Base-by-base conservation (phyloP, 2,329 filamentous ascomycete genomes). In the Aspergillus carbonarius region DNA sequence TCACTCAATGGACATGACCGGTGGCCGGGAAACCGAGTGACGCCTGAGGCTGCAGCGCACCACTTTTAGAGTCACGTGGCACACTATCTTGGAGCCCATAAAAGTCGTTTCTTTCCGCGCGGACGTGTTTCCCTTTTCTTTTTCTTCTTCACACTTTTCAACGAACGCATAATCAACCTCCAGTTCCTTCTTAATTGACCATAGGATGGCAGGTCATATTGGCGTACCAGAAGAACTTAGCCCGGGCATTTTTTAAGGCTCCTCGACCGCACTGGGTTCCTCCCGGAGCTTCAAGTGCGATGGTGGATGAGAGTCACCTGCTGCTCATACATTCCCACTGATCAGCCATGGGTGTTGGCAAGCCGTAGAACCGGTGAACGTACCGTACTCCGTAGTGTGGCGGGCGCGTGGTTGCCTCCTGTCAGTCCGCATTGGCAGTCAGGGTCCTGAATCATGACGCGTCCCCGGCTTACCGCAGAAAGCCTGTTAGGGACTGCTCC, bases 81-180 rank as follows among this genome's bases (percentile, higher is more conserved):
- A 34, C 54, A 34, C 46, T 13, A 46, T 17, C 1, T 9, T 8
- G 39, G 12, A 44, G 49, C 17, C 49, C 23, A 27, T 50, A 54
- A 55, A 60, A 62, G 54, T 42, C 42, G 17, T 66, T 58, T 58
- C 39, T 34, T 39, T 59, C 63, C 63, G 57, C 57, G 49, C 56
- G 39, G n/a, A 30, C 13, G 52, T 42, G 15, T 44, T 47, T 52
- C 20, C 20, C 32, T 53, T 57, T 59, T 58, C 54, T 67, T 66
- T 66, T 66, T 57, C 30, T 67, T 71, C 65, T 66, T 75, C 68
- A 77, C 75, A 78, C 75, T 74, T 20, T 42, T 74, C 64, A 68
- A 72, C 69, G 76, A 76, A 78, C 76, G 76, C 76, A 78, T 78
- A 79, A 78, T 79, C 76, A 79, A 78, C 76, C 76, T 77, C 75